phyloP scores from a whole-genome alignment of 768 basidiomycete species.

The Suillus subalutaceus region DNA sequence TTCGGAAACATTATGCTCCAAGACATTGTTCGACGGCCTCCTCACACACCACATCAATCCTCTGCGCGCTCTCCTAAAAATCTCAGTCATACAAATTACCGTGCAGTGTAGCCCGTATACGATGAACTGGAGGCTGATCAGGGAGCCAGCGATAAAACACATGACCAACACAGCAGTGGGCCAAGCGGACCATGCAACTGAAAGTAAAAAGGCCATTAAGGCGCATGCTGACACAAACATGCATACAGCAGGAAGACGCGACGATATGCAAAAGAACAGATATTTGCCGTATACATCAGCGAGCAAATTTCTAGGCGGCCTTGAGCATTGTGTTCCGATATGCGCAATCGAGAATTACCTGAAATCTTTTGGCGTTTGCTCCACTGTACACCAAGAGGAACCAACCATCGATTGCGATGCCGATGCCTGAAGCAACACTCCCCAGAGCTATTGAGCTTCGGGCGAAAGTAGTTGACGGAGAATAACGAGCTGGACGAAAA shows the following conservation, averaged over 20 bases:
- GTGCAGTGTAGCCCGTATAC: conserved; percentile 49
- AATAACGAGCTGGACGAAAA: conserved; percentile 59
- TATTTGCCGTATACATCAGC: conserved; percentile 62
- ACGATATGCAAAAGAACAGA: conserved; percentile 69
- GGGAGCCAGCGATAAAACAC: conserved; percentile 57
- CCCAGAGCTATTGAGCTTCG: conserved; percentile 57
- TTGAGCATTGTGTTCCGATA: not conserved
- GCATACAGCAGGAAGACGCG: conserved; percentile 64
- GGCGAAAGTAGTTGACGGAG: conserved; percentile 47
- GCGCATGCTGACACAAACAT: conserved; percentile 59
- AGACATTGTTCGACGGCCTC: not conserved
- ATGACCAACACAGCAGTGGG: conserved; percentile 62
- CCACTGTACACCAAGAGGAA: conserved; percentile 66
- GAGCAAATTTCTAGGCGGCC: conserved; percentile 44
- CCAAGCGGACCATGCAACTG: conserved; percentile 67
- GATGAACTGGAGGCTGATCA: conserved; percentile 69
- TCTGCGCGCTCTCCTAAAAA: conserved; percentile 13
- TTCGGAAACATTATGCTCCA: not conserved
- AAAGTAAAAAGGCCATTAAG: conserved; percentile 60
- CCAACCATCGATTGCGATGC: conserved; percentile 66
- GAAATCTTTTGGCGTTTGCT: conserved; percentile 52
- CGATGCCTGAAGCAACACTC: conserved; percentile 63
- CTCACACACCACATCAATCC: conserved; percentile 16
- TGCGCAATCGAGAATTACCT: conserved; percentile 39
- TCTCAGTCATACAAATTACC: conserved; percentile 17